Percentiles rank a stretch among this genome's conserved stretches.
Evolutionary conservation across 768 basidiomycete species (phyloP).

Genomic region (Tricholoma flavovirens): DNA sequence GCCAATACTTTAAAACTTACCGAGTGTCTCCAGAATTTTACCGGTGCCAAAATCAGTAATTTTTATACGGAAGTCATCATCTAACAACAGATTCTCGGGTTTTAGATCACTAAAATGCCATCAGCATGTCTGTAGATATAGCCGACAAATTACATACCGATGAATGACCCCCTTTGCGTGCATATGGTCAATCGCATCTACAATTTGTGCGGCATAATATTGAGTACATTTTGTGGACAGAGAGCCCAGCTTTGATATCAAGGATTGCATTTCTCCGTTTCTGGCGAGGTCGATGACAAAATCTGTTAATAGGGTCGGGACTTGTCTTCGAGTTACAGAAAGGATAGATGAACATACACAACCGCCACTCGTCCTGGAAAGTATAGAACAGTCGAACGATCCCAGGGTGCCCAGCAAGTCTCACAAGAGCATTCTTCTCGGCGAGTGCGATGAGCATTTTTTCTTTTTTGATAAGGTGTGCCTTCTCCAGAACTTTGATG

Average conservation of each 20-base stretch:
- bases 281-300: conserved; percentile 73
- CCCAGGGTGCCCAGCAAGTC: conserved; percentile 72
- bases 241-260: conserved; percentile 78
- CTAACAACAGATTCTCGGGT: conserved; percentile 88
- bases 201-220: conserved; percentile 86
- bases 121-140: neutral
- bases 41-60: conserved; percentile 98
- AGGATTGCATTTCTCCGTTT: conserved; percentile 73
- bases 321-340: neutral
- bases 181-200: conserved; percentile 87
- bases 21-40: conserved; percentile 55
- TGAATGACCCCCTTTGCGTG: conserved; percentile 88
- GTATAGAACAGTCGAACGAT: conserved; percentile 77
- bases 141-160: conserved; percentile 37
- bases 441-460: conserved; percentile 69
- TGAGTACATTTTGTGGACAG: conserved; percentile 69
- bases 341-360: conserved; percentile 55
- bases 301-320: conserved; percentile 35
- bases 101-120: conserved; percentile 55
- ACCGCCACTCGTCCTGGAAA: conserved; percentile 78
- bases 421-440: conserved; percentile 73
- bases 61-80: conserved; percentile 79
- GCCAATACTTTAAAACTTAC: conserved; percentile 30
- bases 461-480: conserved; percentile 70
- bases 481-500: conserved; percentile 77